Evolutionary conservation across 1,284 basidiomycete genomes (phyloP).

Genomic region (Microbotryum scabiosae): DNA sequence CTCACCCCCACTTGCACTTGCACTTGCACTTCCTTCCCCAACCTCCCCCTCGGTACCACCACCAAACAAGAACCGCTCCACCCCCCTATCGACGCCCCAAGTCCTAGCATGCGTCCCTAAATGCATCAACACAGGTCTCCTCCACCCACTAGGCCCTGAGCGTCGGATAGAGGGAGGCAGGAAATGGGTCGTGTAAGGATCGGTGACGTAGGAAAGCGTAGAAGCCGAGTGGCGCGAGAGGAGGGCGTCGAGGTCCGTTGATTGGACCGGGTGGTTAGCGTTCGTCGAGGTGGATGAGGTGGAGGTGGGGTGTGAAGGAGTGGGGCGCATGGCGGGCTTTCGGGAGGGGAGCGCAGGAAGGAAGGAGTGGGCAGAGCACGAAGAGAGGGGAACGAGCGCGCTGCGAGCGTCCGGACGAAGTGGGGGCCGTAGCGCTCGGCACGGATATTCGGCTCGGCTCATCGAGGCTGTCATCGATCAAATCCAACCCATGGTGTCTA

Average conservation of each 20-base stretch:
- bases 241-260: constrained; percentile 65
- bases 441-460: too few species aligned
- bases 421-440: too few species aligned
- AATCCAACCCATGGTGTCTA: too few species aligned
- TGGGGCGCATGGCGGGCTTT: too few species aligned
- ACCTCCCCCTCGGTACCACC: neutral
- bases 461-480: too few species aligned
- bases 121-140: constrained; percentile 69
- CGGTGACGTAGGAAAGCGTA: constrained; percentile 62
- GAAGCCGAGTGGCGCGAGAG: constrained; percentile 71
- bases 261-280: constrained; percentile 50
- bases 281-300: too few species aligned
- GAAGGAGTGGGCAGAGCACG: too few species aligned
- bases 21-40: constrained; percentile 34
- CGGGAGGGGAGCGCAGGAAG: too few species aligned
- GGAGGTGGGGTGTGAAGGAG: too few species aligned
- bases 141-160: neutral
- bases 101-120: constrained; percentile 85
- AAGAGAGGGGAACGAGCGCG: too few species aligned
- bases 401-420: too few species aligned
- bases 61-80: constrained; percentile 57
- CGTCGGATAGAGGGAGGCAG: constrained; percentile 57
- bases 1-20: constrained; percentile 36
- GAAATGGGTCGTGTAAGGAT: constrained; percentile 59
- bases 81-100: constrained; percentile 66